Base-by-base conservation (phyloP, 495 filamentous ascomycete species). In the Aspergillus affinis region DNA sequence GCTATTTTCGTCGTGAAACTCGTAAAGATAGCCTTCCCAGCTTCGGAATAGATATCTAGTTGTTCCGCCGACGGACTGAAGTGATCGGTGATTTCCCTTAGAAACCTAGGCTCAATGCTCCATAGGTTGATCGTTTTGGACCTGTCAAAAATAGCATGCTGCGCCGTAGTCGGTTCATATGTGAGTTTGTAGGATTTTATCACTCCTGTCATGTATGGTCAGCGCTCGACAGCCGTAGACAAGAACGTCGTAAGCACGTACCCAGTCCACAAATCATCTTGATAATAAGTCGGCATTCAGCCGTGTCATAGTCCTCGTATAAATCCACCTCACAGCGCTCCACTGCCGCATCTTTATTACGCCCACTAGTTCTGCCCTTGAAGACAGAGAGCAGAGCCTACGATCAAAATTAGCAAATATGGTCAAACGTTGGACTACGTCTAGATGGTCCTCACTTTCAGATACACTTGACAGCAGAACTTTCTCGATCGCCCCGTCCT, bases 1-100 rank as follows among this genome's bases (percentile, higher is more conserved):
- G 83, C 83, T 44, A 93, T 83, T 71, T 94, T 97, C 65, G 96
- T 94, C 1, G 93, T 98, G 66, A 93, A 98, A 71, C 93, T 97
- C 2, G 91, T 97, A 64, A 98, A 96, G 50, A 89, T 87, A 0
- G 80, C 84, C 59, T 84, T 82, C 20, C 81, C 85, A 26, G 83
- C 78, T 48, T 95, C 89, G 8, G 86, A 85, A 68, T 88, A 90
- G 55, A 97, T 89, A 62, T 97, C 93, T 8, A 98, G 81, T 61
- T 95, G 90, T 70, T 98, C 94, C 17, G 95, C 93, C 26, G 88
- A 92, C 2, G 87, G 83, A 6, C 90, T 91, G 70, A 98, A 98
- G 71, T 97, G 91, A 47, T 96, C 92, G 63, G 91, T 88, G 54
- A 96, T 87, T 65, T 95, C 91, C 66, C 86, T 86, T 27, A 98